phyloP scores from a whole-genome alignment of 768 basidiomycete species.

The Neoboletus brunneissimus region DNA sequence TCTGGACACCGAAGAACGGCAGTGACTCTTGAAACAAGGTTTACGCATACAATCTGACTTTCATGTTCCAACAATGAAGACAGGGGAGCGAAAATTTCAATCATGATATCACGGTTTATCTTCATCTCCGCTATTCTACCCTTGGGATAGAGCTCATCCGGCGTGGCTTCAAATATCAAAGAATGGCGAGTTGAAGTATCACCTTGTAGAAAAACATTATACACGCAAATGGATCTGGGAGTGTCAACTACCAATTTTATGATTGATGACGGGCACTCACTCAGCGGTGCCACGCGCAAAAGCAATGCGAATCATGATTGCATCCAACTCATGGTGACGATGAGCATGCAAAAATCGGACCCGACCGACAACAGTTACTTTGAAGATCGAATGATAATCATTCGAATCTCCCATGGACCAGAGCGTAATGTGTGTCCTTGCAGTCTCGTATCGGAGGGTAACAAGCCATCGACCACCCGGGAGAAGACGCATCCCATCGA shows the following conservation, averaged over 20 bases:
- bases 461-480: slow-evolving; percentile 50
- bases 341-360: slow-evolving; percentile 37
- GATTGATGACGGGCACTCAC: slow-evolving; percentile 9
- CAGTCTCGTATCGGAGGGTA: slow-evolving; percentile 37
- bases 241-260: neutral
- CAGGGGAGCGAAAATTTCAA: slow-evolving; percentile 9
- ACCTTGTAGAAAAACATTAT: slow-evolving; percentile 18
- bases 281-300: slow-evolving; percentile 14
- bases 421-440: slow-evolving; percentile 41
- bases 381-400: slow-evolving; percentile 27
- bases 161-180: slow-evolving; percentile 18
- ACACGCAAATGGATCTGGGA: slow-evolving; percentile 24
- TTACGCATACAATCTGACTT: slow-evolving; percentile 19
- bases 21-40: slow-evolving; percentile 13
- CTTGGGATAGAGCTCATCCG: slow-evolving; percentile 10
- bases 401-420: slow-evolving; percentile 40
- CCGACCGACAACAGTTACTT: slow-evolving; percentile 28
- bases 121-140: slow-evolving; percentile 21
- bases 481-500: slow-evolving; percentile 46
- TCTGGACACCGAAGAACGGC: slow-evolving; percentile 15
- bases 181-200: neutral
- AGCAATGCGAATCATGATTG: slow-evolving; percentile 23
- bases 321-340: slow-evolving; percentile 18
- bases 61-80: slow-evolving; percentile 1
- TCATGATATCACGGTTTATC: slow-evolving; percentile 24